Evolutionary conservation across 768 basidiomycete species (phyloP).

Genomic region (Tulasnella sp.): DNA sequence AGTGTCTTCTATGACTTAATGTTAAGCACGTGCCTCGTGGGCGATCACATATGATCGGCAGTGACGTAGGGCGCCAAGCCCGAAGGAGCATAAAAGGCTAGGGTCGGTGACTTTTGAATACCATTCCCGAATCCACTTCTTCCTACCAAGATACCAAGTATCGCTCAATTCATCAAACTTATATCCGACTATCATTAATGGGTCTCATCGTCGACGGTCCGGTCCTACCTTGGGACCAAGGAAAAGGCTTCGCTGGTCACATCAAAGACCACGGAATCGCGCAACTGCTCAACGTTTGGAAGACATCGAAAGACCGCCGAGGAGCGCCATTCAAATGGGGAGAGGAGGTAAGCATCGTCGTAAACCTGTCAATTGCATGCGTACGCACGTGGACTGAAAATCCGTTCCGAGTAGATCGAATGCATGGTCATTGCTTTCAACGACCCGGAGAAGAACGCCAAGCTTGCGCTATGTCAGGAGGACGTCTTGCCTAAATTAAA

Average conservation of each 20-base stretch:
- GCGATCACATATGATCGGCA: too few relatives aligned
- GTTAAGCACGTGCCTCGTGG: too few relatives aligned
- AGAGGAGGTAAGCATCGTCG: constrained; percentile 63
- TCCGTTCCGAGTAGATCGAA: constrained; percentile 55
- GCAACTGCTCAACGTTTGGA: constrained; percentile 91
- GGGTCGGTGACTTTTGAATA: not conserved
- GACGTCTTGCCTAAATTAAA: constrained; percentile 36
- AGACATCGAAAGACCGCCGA: constrained; percentile 79
- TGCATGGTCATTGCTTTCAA: constrained; percentile 91
- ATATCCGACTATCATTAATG: not conserved
- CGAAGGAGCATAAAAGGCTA: not conserved
- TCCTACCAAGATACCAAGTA: too few relatives aligned
- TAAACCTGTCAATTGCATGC: too few relatives aligned
- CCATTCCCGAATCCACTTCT: not conserved
- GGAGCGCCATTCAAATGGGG: constrained; percentile 95
- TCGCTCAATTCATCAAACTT: too few relatives aligned
- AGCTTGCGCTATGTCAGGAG: constrained; percentile 82
- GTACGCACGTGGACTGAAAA: not conserved
- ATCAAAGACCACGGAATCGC: constrained; percentile 86
- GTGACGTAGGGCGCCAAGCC: not conserved
- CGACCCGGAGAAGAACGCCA: constrained; percentile 65
- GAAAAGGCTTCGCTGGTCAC: constrained; percentile 78
- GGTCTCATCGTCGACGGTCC: constrained; percentile 29
- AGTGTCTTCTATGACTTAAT: too few relatives aligned
- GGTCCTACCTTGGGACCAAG: constrained; percentile 72